A percentile compares a stretch with the other conserved stretches of the same genome.
These are phyloP conservation scores for Adenanthera pavonina DNA, from an alignment of 306 rosid species.

Conservation along the genomic window DNA sequence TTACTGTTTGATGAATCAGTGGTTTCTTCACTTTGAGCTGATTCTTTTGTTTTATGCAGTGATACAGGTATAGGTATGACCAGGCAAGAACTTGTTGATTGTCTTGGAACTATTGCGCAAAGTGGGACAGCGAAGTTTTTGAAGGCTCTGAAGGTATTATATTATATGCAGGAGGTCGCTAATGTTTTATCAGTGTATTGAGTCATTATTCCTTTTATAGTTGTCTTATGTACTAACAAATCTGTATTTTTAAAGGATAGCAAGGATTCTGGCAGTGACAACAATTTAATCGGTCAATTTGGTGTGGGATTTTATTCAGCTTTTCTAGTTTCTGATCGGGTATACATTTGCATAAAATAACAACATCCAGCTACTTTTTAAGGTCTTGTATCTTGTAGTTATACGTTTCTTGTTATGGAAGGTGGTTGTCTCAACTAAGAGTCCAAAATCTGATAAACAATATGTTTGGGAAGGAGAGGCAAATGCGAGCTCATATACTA, in stretches of 20 bases:
- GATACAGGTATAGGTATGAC: conserved; percentile 98
- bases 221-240: conserved; percentile 41
- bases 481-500: conserved; percentile 89
- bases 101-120: conserved; percentile 99
- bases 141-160: conserved; percentile 80
- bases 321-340: conserved; percentile 89
- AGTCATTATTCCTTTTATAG: conserved; percentile 16
- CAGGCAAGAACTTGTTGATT: conserved; percentile 85
- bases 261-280: conserved; percentile 87
- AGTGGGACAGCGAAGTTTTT: conserved; percentile 97
- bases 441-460: conserved; percentile 88
- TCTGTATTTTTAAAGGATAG: conserved; percentile 64
- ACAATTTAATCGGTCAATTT: conserved; percentile 93
- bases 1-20: conserved; percentile 5
- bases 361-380: neutral
- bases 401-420: conserved; percentile 46
- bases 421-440: conserved; percentile 94
- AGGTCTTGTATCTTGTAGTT: conserved; percentile 14
- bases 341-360: conserved; percentile 40
- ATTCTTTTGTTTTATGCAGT: conserved; percentile 51
- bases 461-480: conserved; percentile 99
- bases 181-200: conserved; percentile 5
- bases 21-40: conserved; percentile 19
- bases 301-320: conserved; percentile 96
- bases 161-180: neutral